Conservation (phyloP, 2,329 filamentous ascomycete species). For the Amauroascus verrucosus region DNA sequence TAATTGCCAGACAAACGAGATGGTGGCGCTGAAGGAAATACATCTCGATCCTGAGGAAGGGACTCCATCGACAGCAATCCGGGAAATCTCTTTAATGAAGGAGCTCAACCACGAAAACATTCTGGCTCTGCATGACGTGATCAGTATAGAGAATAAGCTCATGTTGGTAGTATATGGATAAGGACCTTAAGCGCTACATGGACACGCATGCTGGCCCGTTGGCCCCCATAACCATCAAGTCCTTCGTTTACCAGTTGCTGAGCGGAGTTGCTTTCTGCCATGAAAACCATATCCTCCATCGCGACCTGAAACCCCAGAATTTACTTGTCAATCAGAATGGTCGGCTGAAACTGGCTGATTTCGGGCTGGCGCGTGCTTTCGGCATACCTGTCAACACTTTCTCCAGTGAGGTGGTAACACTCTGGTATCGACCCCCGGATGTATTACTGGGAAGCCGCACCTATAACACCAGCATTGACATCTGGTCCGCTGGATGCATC, state of each 20-base stretch:
- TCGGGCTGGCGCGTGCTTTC: slow-evolving; percentile 86
- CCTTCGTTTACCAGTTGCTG: slow-evolving; percentile 96
- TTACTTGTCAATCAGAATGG: slow-evolving; percentile 88
- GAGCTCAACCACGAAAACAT: slow-evolving; percentile 99
- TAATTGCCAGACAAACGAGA: slow-evolving; percentile 91
- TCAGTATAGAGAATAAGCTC: slow-evolving; percentile 98
- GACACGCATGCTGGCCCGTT: slow-evolving; percentile 84
- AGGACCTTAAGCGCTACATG: slow-evolving; percentile 98
- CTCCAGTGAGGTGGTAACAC: slow-evolving; percentile 91
- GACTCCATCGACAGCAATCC: slow-evolving; percentile 91
- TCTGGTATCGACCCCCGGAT: slow-evolving; percentile 96
- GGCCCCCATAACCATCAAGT: slow-evolving; percentile 86
- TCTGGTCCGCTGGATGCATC: slow-evolving; percentile 98
- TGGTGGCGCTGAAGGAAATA: slow-evolving; percentile 96
- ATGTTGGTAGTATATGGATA: slow-evolving; percentile 99
- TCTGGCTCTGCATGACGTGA: slow-evolving; percentile 92
- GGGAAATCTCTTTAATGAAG: slow-evolving; percentile 98
- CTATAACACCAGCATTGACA: slow-evolving; percentile 99
- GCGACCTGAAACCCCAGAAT: slow-evolving; percentile 93
- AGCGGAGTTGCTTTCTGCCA: slow-evolving; percentile 96
- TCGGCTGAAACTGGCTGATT: slow-evolving; percentile 84
- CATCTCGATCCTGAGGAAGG: slow-evolving; percentile 98
- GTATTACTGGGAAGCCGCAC: slow-evolving; percentile 87
- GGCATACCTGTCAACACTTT: slow-evolving; percentile 97
- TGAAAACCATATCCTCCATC: slow-evolving; percentile 92